These are phyloP conservation scores for Aspergillus sp. DNA, from an alignment of 2,329 filamentous ascomycete genomes.

Conservation along the genomic window DNA sequence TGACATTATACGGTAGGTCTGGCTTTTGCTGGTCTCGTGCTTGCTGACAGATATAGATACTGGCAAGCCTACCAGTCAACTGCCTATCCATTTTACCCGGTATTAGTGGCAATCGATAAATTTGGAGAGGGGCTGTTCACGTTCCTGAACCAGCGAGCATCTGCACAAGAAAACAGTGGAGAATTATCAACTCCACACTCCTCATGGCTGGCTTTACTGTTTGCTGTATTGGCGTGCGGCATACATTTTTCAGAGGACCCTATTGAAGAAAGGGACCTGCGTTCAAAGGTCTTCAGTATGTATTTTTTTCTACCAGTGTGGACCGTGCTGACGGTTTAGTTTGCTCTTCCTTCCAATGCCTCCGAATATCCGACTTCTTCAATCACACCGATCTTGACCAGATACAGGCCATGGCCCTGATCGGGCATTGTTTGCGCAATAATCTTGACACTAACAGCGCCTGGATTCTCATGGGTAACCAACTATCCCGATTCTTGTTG, in stretches of 20 bases:
- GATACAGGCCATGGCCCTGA: constrained; percentile 29
- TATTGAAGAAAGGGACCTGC: constrained; percentile 27
- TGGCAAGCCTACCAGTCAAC: constrained; percentile 26
- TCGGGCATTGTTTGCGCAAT: constrained; percentile 29
- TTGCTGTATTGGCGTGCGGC: constrained; percentile 30
- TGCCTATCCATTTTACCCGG: constrained; percentile 28
- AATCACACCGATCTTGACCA: constrained; percentile 29
- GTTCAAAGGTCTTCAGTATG: constrained; percentile 31
- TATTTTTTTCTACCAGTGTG: neutral
- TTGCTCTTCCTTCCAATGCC: constrained; percentile 31
- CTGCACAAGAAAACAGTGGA: neutral
- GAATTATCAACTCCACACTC: constrained; percentile 11
- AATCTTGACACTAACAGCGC: constrained; percentile 31
- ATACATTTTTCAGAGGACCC: constrained; percentile 31
- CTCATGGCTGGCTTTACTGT: constrained; percentile 30
- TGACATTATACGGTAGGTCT: constrained; percentile 28
- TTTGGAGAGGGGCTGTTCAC: constrained; percentile 23
- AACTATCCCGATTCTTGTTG: constrained; percentile 1
- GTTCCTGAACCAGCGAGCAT: constrained; percentile 23
- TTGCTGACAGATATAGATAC: constrained; percentile 17
- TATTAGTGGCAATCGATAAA: constrained; percentile 20
- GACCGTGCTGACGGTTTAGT: constrained; percentile 17
- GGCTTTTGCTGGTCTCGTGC: neutral
- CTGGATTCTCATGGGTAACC: constrained; percentile 30
- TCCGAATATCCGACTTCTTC: constrained; percentile 31